These are phyloP conservation scores for Chalara sp. DNA, from an alignment of 2,329 filamentous ascomycete species.

Conservation along the genomic window DNA sequence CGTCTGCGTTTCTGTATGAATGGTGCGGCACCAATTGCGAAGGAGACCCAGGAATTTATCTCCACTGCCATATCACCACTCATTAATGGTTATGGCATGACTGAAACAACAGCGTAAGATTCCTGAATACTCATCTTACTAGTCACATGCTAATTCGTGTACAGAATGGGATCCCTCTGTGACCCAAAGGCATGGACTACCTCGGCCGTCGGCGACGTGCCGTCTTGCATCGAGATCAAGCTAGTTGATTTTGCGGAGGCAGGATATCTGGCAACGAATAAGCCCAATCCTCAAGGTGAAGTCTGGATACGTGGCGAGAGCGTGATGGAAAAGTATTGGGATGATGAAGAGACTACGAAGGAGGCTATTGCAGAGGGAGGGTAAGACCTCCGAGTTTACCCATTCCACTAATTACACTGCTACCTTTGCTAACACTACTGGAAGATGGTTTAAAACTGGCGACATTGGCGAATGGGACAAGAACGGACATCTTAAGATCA, in stretches of 20 bases:
- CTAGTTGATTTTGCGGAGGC: slow-evolving; percentile 83
- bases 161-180: slow-evolving; percentile 70
- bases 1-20: slow-evolving; percentile 85
- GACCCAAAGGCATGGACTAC: slow-evolving; percentile 78
- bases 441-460: slow-evolving; percentile 77
- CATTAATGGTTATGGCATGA: slow-evolving; percentile 87
- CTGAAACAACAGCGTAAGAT: slow-evolving; percentile 67
- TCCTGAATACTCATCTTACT: neutral
- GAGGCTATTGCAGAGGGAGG: slow-evolving; percentile 52
- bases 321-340: slow-evolving; percentile 70
- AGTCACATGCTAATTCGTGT: slow-evolving; percentile 67
- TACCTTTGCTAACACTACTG: neutral
- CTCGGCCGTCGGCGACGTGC: slow-evolving; percentile 67
- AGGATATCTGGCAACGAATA: slow-evolving; percentile 61
- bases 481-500: slow-evolving; percentile 67
- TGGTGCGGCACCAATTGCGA: slow-evolving; percentile 80
- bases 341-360: slow-evolving; percentile 79
- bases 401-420: neutral
- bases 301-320: slow-evolving; percentile 77
- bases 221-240: slow-evolving; percentile 75
- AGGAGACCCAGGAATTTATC: slow-evolving; percentile 80
- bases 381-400: neutral
- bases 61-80: slow-evolving; percentile 87
- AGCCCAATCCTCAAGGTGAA: slow-evolving; percentile 72
- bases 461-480: slow-evolving; percentile 75